Conservation (phyloP, 306 rosid genomes). For the Abrus precatorius region DNA sequence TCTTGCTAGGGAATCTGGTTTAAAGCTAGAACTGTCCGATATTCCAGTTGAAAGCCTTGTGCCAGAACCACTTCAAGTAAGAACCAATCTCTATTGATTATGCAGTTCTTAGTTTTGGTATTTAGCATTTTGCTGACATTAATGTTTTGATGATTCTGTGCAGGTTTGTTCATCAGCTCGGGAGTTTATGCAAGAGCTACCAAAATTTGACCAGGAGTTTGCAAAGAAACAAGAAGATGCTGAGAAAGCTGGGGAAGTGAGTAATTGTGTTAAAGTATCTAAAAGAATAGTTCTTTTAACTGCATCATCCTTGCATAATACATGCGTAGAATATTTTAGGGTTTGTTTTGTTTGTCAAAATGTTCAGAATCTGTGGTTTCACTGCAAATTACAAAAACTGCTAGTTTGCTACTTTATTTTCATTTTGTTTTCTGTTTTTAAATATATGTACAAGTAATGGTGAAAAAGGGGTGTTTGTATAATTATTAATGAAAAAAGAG, state of each 20-base stretch:
- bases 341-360: not conserved
- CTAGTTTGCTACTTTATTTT: not conserved
- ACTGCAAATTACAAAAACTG: not conserved
- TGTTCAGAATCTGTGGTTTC: not conserved
- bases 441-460: not conserved
- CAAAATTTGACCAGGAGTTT: constrained; percentile 72
- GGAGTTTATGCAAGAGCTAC: constrained; percentile 87
- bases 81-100: constrained; percentile 35
- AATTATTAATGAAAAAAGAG: not conserved
- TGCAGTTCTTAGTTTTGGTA: constrained; percentile 38
- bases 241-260: constrained; percentile 90
- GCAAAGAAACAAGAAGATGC: constrained; percentile 74
- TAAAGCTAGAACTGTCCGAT: constrained; percentile 86
- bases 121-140: constrained; percentile 38
- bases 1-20: constrained; percentile 97
- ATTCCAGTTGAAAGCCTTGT: constrained; percentile 95
- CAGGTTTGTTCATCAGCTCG: constrained; percentile 84
- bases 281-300: constrained; percentile 34
- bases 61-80: constrained; percentile 87
- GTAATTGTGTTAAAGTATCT: constrained; percentile 48
- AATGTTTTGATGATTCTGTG: constrained; percentile 43
- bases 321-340: not conserved
- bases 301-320: constrained; percentile 26
- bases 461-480: not conserved
- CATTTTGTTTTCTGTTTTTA: not conserved